These are phyloP conservation scores for Curvularia eragrostidis DNA, from an alignment of 2,329 filamentous ascomycete genomes.

Conservation along the genomic window DNA sequence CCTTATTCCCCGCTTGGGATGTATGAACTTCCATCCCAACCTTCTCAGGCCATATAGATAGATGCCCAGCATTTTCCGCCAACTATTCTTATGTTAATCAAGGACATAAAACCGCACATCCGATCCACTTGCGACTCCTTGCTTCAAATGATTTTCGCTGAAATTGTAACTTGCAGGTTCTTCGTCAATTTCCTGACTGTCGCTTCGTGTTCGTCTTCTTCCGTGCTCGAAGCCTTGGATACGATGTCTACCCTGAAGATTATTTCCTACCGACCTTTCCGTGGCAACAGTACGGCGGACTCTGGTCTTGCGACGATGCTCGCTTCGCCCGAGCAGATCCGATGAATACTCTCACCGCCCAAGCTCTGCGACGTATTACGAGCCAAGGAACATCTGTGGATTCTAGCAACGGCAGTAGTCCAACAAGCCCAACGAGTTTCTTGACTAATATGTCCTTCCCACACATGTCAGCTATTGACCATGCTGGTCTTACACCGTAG, in stretches of 20 bases:
- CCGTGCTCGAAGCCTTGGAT: slow-evolving; percentile 46
- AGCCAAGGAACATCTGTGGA: slow-evolving; percentile 31
- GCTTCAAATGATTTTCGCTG: slow-evolving; percentile 26
- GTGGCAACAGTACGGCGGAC: slow-evolving; percentile 48
- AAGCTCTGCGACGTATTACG: slow-evolving; percentile 41
- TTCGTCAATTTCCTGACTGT: slow-evolving; percentile 47
- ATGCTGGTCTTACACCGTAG: slow-evolving; percentile 15
- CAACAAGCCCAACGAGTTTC: slow-evolving; percentile 23
- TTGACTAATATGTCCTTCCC: slow-evolving; percentile 23
- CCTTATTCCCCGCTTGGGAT: slow-evolving; percentile 51
- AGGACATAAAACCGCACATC: slow-evolving; percentile 1
- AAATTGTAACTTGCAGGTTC: slow-evolving; percentile 39
- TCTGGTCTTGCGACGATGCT: slow-evolving; percentile 48
- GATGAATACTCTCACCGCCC: slow-evolving; percentile 32
- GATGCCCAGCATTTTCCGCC: slow-evolving; percentile 23
- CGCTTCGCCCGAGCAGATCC: slow-evolving; percentile 45
- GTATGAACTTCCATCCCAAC: slow-evolving; percentile 40
- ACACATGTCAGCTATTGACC: slow-evolving; percentile 11
- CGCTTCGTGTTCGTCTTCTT: slow-evolving; percentile 50
- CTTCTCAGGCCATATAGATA: slow-evolving; percentile 19
- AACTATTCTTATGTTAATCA: slow-evolving; percentile 21
- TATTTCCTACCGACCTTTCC: slow-evolving; percentile 48
- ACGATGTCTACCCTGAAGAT: slow-evolving; percentile 50
- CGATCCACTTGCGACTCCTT: neutral
- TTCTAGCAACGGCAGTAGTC: slow-evolving; percentile 22